These are phyloP conservation scores for Acanthamoeba triangularis DNA, from an alignment of 208 protist genomes.

Conservation along the genomic window DNA sequence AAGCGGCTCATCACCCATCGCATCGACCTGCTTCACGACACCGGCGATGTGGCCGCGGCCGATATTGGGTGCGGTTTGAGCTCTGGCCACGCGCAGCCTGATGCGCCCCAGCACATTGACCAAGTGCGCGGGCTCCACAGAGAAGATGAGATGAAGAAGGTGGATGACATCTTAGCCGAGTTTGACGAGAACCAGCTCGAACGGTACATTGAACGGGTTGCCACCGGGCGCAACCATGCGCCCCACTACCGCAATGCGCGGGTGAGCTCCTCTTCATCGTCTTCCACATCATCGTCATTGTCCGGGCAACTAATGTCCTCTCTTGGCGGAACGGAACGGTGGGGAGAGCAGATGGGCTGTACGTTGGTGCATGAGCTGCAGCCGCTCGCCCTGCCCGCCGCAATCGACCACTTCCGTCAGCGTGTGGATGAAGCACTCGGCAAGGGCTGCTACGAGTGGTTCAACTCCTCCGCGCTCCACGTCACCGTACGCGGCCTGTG, in stretches of 20 bases:
- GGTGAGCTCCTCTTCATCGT: background rate
- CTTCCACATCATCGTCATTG: background rate
- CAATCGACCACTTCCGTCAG: background rate
- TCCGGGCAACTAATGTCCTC: background rate
- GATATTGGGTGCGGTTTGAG: background rate
- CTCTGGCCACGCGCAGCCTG: background rate
- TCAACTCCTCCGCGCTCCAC: conserved; percentile 23
- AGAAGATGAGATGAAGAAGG: background rate
- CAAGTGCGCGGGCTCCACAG: background rate
- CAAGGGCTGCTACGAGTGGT: conserved; percentile 6
- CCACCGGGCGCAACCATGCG: conserved; percentile 42
- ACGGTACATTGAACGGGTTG: conserved; percentile 25
- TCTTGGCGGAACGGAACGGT: background rate
- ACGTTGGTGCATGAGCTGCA: conserved; percentile 44
- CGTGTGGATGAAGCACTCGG: conserved; percentile 7
- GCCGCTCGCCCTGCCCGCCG: background rate
- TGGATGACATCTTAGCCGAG: conserved; percentile 26
- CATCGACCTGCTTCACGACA: background rate
- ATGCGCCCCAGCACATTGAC: background rate
- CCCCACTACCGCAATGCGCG: conserved; percentile 28
- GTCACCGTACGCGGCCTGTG: conserved; percentile 56
- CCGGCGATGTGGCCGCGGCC: background rate
- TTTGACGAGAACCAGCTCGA: conserved; percentile 3
- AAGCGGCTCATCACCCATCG: conserved; percentile 19
- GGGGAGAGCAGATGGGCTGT: background rate